phyloP scores from a whole-genome alignment of 2,329 filamentous ascomycete genomes.

The Sclerotinia glacialis region DNA sequence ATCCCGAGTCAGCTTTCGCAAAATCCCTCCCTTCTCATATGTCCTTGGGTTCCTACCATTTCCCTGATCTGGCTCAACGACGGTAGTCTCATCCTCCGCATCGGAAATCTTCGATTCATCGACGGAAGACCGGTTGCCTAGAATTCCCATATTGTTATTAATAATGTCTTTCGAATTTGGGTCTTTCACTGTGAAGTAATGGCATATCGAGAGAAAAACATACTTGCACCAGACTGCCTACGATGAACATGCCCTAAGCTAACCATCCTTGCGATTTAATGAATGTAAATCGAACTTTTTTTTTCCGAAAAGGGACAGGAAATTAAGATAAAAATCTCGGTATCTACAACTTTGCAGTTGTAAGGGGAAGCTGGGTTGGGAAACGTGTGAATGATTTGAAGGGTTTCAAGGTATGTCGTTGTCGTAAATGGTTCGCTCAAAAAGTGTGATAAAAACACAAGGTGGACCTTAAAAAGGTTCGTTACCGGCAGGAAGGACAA shows the following conservation, averaged over 20 bases:
- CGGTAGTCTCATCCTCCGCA: constrained; percentile 69
- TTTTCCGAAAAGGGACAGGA: neutral
- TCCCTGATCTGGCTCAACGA: constrained; percentile 89
- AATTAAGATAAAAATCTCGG: neutral
- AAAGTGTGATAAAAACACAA: constrained; percentile 10
- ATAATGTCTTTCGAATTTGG: neutral
- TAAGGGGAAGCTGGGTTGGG: neutral
- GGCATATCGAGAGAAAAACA: constrained; percentile 30
- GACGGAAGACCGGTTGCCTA: constrained; percentile 44
- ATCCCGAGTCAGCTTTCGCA: constrained; percentile 27
- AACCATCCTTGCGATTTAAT: constrained; percentile 33
- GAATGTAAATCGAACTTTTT: neutral
- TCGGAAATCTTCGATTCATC: constrained; percentile 37
- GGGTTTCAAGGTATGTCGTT: constrained; percentile 12
- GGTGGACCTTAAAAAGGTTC: constrained; percentile 11
- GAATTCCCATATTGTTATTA: constrained; percentile 15
- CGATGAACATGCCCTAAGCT: constrained; percentile 47
- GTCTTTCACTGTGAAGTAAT: neutral
- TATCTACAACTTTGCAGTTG: constrained; percentile 4
- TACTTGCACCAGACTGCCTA: constrained; percentile 46
- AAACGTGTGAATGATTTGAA: neutral
- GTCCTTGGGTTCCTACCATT: constrained; percentile 62
- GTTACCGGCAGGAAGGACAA: constrained; percentile 6
- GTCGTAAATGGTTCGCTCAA: constrained; percentile 2
- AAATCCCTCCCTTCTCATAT: constrained; percentile 1